These are phyloP conservation scores for Ceriops zippeliana DNA, from an alignment of 345 rosid genomes.

Conservation along the genomic window DNA sequence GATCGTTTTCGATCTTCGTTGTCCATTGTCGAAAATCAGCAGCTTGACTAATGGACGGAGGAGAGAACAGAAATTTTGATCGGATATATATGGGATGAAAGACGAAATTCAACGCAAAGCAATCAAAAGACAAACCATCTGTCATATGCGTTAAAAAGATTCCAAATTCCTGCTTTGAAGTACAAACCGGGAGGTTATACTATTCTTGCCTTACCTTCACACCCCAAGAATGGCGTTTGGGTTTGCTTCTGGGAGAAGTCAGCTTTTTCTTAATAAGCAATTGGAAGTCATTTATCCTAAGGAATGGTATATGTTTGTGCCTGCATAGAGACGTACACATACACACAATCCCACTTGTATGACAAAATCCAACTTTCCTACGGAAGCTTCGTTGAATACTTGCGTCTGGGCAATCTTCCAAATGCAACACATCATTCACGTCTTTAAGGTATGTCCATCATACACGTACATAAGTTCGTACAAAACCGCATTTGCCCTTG, in stretches of 20 bases:
- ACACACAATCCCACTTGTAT: no score
- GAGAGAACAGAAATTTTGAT: background rate
- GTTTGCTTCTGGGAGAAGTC: constrained; percentile 29
- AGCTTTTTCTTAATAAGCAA: constrained; percentile 20
- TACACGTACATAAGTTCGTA: background rate
- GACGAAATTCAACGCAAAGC: constrained; percentile 32
- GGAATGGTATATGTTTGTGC: background rate
- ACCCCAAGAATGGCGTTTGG: background rate
- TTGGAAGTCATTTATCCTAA: constrained; percentile 8
- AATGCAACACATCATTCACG: background rate
- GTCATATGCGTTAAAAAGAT: constrained; percentile 5
- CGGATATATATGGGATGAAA: constrained; percentile 8
- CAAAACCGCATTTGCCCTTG: background rate
- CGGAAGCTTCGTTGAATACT: constrained; percentile 1
- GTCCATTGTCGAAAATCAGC: constrained; percentile 11
- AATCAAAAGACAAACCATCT: constrained; percentile 13
- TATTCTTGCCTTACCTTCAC: constrained; percentile 6
- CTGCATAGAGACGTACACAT: background rate
- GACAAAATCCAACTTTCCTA: no score
- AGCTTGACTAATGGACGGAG: background rate
- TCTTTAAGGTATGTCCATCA: background rate
- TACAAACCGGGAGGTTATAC: constrained; percentile 13
- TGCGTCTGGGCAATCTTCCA: constrained; percentile 12
- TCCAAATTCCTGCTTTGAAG: constrained; percentile 24
- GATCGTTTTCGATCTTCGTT: constrained; percentile 7